A percentile compares a stretch with the other conserved stretches of the same genome.
phyloP scores from a whole-genome alignment of 2,329 filamentous ascomycete species.

The Pseudogymnoascus sp. region DNA sequence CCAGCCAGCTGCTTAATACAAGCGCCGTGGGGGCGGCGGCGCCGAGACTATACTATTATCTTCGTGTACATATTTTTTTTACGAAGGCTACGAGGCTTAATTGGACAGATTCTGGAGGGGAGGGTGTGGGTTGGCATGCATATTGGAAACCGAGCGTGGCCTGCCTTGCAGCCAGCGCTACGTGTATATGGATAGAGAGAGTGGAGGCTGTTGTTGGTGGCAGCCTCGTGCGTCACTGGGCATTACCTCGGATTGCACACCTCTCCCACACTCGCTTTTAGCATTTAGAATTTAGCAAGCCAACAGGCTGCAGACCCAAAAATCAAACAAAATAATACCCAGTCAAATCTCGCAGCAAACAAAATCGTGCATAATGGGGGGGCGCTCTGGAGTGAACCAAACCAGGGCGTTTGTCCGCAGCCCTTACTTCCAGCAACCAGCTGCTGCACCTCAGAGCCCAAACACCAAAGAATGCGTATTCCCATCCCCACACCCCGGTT shows the following conservation, averaged over 20 bases:
- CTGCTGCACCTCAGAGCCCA: background rate
- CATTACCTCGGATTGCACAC: constrained; percentile 3
- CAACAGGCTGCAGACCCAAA: background rate
- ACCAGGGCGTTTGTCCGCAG: background rate
- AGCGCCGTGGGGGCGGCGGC: background rate
- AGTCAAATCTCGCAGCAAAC: background rate
- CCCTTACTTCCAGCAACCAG: background rate
- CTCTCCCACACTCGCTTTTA: constrained; percentile 6
- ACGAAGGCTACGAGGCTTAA: background rate
- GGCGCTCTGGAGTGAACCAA: background rate
- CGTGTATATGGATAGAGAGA: background rate
- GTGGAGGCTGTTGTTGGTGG: background rate
- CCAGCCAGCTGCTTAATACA: background rate
- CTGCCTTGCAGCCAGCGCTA: background rate
- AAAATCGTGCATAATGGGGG: background rate
- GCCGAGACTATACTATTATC: background rate
- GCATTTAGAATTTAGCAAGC: constrained; percentile 1
- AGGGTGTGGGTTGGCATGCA: constrained; percentile 3
- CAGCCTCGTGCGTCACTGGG: background rate
- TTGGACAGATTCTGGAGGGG: background rate
- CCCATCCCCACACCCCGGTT: constrained; percentile 2
- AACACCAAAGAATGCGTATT: background rate
- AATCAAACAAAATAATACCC: constrained; percentile 2
- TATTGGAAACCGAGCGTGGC: background rate
- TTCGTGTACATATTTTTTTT: constrained; percentile 2